Base-by-base conservation (phyloP, 2,329 filamentous ascomycete genomes). In the Xylariaceae sp. region DNA sequence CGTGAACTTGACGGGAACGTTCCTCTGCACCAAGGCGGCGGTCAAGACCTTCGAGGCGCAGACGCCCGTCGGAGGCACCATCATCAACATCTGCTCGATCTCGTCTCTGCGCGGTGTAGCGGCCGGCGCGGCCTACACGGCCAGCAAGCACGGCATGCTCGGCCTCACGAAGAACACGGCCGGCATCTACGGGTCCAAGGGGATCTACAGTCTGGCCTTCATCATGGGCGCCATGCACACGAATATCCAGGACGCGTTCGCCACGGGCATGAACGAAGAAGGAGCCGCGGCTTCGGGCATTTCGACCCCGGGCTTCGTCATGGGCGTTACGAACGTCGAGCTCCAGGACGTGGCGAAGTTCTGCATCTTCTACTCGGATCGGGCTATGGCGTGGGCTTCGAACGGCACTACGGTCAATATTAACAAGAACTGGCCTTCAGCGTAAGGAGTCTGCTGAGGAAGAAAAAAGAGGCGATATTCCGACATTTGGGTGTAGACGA, bases 101-200 rank as follows among this genome's bases (percentile, higher is more conserved):
- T 58, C 62, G 12, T 53, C 56, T 8, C 7, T 56, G 12, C 51
- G 61, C 7, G 62, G 60, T 46, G 2, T 57, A 34, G 55, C 29
- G 26, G 66, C 64, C 3, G 78, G 77, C 31, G 73, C 71, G 8
- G 76, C 78, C 19, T 81, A 81, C 62, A 80, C 78, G 0, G 72
- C 74, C 0, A 74, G 71, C 66, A 81, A 83, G 67, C 78, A 81
- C 60, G 80, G 75, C 7, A 64, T 83, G 11, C 62, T 80, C 2
- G 80, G 76, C 1, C 66, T 83, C 54, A 80, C 78, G 11, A 79
- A 78, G 66, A 84, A 79, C 67, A 84, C 79, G 11, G 80, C 80
- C 2, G 73, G 75, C 0, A 79, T 73, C 62, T 85, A 85, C 62
- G 75, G 74, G 1, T 68, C 70, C 32, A 76, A 77, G 67, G 79